Percentiles rank a stretch among this genome's conserved stretches.
phyloP scores from a whole-genome alignment of 179 eudicot species.

The Sideroxylon spinosum region DNA sequence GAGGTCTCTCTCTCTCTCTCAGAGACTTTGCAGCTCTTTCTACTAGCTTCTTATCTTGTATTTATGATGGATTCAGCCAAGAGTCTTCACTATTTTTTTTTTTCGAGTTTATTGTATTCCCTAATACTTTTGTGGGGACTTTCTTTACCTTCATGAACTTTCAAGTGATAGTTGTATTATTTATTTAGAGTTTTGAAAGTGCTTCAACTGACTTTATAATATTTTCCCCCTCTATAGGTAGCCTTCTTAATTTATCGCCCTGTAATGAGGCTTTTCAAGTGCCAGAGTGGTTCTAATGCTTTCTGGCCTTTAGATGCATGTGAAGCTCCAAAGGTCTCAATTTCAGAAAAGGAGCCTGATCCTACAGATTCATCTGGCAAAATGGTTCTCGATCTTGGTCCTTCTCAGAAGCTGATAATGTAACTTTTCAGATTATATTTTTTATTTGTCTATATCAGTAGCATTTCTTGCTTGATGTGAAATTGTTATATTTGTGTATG shows the following conservation, averaged over 20 bases:
- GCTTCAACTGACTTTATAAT: not conserved
- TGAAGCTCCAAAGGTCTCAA: conserved; percentile 28
- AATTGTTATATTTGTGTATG: not conserved
- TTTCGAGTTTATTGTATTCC: not conserved
- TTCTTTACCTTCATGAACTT: not conserved
- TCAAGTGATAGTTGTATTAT: not conserved
- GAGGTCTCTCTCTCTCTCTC: conserved; percentile 49
- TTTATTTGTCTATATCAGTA: not conserved
- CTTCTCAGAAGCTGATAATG: conserved; percentile 51
- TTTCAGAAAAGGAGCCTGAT: conserved; percentile 42
- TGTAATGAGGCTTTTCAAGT: conserved; percentile 89
- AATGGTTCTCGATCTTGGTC: conserved; percentile 70
- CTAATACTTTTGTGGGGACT: not conserved
- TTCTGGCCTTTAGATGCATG: conserved; percentile 73
- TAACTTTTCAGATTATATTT: conserved; percentile 28
- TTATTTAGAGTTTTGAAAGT: not conserved
- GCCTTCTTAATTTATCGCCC: conserved; percentile 93
- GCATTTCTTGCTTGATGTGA: conserved; percentile 6
- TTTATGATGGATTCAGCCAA: not conserved
- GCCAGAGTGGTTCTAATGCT: conserved; percentile 41
- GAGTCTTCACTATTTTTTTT: not conserved
- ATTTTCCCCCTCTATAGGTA: conserved; percentile 41
- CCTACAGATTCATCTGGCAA: conserved; percentile 31
- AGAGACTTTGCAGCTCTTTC: not conserved
- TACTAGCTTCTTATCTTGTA: not conserved